Percentiles rank a stretch among this genome's conserved stretches.
Conservation (phyloP, 768 basidiomycete species). For the Amanita brunnescens region DNA sequence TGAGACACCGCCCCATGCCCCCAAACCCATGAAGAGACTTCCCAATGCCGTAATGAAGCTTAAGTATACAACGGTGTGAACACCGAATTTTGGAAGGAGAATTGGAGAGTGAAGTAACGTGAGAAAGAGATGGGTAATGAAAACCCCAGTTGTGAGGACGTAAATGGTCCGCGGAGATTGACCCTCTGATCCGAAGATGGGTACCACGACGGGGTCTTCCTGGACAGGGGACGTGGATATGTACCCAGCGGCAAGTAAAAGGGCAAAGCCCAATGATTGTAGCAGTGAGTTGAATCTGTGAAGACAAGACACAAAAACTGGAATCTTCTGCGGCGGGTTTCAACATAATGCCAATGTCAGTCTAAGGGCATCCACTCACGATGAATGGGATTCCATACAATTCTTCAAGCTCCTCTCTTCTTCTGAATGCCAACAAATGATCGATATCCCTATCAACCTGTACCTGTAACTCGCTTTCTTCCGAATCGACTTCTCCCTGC, state of each 20-base stretch:
- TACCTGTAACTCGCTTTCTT: slow-evolving; percentile 12
- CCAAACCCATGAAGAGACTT: slow-evolving; percentile 64
- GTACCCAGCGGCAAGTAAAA: slow-evolving; percentile 54
- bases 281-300: slow-evolving; percentile 70
- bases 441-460: slow-evolving; percentile 63
- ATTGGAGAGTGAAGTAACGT: slow-evolving; percentile 57
- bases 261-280: slow-evolving; percentile 57
- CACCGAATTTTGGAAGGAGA: slow-evolving; percentile 62
- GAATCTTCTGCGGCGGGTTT: slow-evolving; percentile 48
- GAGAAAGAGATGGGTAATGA: slow-evolving; percentile 44
- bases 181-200: slow-evolving; percentile 6
- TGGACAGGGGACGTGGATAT: slow-evolving; percentile 33
- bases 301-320: slow-evolving; percentile 69
- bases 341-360: no score
- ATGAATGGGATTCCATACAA: slow-evolving; percentile 76
- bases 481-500: neutral
- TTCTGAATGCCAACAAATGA: slow-evolving; percentile 50
- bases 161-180: slow-evolving; percentile 1
- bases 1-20: slow-evolving; percentile 48
- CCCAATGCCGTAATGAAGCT: slow-evolving; percentile 59
- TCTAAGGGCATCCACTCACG: slow-evolving; percentile 48
- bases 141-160: slow-evolving; percentile 28
- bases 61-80: slow-evolving; percentile 70
- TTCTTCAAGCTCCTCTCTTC: slow-evolving; percentile 68
- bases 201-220: slow-evolving; percentile 9